These are phyloP conservation scores for Hyphopichia buzzinii DNA, from an alignment of 1,139 yeast genomes.

Conservation along the genomic window DNA sequence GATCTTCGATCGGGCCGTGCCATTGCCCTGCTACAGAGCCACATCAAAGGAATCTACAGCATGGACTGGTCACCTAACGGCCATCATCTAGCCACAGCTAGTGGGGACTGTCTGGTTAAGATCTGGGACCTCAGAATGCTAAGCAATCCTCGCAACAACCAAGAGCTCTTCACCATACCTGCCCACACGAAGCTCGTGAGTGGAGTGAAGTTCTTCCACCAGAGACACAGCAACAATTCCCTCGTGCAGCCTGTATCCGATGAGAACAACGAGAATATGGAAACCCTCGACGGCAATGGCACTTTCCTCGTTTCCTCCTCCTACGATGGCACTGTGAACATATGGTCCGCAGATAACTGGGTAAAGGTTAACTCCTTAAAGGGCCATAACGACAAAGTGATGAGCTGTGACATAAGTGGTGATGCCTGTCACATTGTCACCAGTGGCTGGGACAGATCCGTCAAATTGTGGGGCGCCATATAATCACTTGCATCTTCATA, in stretches of 20 bases:
- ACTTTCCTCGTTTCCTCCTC: constrained; percentile 59
- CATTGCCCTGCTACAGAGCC: constrained; percentile 60
- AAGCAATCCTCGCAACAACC: constrained; percentile 18
- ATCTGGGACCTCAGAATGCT: constrained; percentile 79
- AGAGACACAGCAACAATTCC: constrained; percentile 13
- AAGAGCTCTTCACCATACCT: constrained; percentile 54
- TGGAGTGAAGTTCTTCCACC: constrained; percentile 53
- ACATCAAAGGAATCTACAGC: constrained; percentile 68
- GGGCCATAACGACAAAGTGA: constrained; percentile 70
- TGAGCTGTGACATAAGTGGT: constrained; percentile 61
- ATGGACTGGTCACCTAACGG: constrained; percentile 80
- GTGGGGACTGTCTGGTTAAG: constrained; percentile 78
- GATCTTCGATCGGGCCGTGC: constrained; percentile 79
- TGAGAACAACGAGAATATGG: constrained; percentile 25
- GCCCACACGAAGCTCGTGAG: constrained; percentile 79
- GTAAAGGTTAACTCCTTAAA: constrained; percentile 48
- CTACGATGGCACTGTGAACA: constrained; percentile 63
- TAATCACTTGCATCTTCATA: neutral
- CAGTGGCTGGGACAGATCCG: constrained; percentile 83
- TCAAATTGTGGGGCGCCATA: constrained; percentile 43
- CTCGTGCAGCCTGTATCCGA: constrained; percentile 21
- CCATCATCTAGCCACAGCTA: constrained; percentile 72
- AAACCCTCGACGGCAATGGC: constrained; percentile 32
- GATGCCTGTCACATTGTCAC: constrained; percentile 49
- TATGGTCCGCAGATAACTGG: constrained; percentile 81